A percentile compares a stretch with the other conserved stretches of the same genome.
Conservation (phyloP, 139 green algal species). For the Asterochloris sp. region DNA sequence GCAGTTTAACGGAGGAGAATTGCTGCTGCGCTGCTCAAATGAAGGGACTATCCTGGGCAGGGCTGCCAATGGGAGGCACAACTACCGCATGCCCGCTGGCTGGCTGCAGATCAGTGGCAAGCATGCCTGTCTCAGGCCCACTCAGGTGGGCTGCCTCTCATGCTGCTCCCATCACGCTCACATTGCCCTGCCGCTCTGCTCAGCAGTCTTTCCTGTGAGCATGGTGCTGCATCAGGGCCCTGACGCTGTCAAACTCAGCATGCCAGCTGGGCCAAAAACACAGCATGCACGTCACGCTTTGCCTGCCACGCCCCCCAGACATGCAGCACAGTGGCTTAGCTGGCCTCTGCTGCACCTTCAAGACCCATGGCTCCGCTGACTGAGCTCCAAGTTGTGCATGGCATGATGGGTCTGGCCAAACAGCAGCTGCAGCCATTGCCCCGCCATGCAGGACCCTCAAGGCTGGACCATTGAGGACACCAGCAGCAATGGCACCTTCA, state of each 20-base stretch:
- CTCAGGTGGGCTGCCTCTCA: background rate
- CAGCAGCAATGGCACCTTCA: constrained; percentile 13
- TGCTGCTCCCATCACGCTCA: background rate
- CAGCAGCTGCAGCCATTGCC: background rate
- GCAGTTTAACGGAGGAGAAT: background rate
- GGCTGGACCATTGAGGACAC: constrained; percentile 5
- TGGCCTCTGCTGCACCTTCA: background rate
- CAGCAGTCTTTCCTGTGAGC: background rate
- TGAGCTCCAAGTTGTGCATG: background rate
- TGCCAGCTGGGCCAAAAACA: background rate
- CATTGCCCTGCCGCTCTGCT: background rate
- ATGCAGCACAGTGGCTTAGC: background rate
- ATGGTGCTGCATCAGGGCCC: too few relatives aligned
- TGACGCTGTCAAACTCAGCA: background rate
- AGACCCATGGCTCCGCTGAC: background rate
- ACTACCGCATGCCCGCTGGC: background rate
- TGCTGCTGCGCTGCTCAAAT: background rate
- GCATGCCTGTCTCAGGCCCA: constrained; percentile 5
- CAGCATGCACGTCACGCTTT: background rate
- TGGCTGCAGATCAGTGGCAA: constrained; percentile 11
- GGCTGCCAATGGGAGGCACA: background rate
- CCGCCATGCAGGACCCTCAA: background rate
- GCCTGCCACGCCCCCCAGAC: background rate
- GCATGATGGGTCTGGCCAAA: background rate
- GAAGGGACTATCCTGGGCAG: constrained; percentile 8